Percentiles rank a stretch among this genome's conserved stretches.
phyloP scores from a whole-genome alignment of 2,329 filamentous ascomycete species.

The Huntiella decipiens region DNA sequence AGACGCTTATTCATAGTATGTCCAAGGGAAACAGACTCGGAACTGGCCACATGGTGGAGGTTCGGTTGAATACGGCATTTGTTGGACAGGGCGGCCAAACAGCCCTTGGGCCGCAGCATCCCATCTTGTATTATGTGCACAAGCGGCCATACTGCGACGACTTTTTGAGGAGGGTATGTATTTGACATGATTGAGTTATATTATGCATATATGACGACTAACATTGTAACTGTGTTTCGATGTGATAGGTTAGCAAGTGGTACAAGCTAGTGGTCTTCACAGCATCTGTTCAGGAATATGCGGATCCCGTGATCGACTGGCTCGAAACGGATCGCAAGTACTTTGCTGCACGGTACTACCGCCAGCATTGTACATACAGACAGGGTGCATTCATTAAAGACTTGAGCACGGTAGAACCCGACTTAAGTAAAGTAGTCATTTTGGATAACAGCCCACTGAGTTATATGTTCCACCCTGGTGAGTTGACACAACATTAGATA shows the following conservation, averaged over 20 bases:
- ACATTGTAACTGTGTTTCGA: conserved; percentile 8
- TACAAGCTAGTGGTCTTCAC: conserved; percentile 96
- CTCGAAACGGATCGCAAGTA: conserved; percentile 92
- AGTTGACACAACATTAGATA: conserved; percentile 15
- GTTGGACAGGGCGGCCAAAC: conserved; percentile 48
- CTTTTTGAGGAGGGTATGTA: conserved; percentile 61
- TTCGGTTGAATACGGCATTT: conserved; percentile 59
- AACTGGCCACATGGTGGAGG: conserved; percentile 96
- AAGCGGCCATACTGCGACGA: conserved; percentile 95
- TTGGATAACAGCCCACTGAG: conserved; percentile 95
- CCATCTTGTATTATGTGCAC: conserved; percentile 96
- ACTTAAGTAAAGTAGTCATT: conserved; percentile 96
- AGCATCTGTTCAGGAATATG: conserved; percentile 94
- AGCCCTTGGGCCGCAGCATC: conserved; percentile 66
- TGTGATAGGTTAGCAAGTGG: conserved; percentile 67
- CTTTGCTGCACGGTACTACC: conserved; percentile 83
- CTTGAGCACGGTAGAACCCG: conserved; percentile 83
- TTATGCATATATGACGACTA: conserved; percentile 11
- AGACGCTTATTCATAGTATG: conserved; percentile 95
- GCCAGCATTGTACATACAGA: conserved; percentile 89
- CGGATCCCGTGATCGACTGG: conserved; percentile 97
- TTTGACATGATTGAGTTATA: background rate
- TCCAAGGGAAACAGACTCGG: conserved; percentile 92
- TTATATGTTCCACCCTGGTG: conserved; percentile 97
- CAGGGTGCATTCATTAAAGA: conserved; percentile 98